Evolutionary conservation across 345 rosid genomes (phyloP), one percentile per base, ranked within the genome.

Genomic region (Hevea brasiliensis): DNA sequence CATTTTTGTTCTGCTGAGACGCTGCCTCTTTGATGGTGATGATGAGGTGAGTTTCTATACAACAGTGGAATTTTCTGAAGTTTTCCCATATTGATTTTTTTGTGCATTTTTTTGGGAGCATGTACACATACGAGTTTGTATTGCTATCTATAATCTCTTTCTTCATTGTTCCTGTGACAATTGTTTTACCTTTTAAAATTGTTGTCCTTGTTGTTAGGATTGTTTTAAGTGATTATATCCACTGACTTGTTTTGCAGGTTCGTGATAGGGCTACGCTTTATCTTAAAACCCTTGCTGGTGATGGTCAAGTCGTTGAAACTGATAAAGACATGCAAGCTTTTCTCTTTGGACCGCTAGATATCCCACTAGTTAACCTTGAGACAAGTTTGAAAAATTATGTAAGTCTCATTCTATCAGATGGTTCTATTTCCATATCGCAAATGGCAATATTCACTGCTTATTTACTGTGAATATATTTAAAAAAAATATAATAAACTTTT

Each of bases 251-350:
- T 32, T 66, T 77, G 41, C 84, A 95, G 99, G 98, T 95, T 71
- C 98, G 98, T 77, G 99, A 95, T 79, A 87, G 99, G 80, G 98
- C 99, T 69, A 95, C 99, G 44, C 87, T 95, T 44, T 95, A 87
- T 86, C 82, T 95, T 69, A 91, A 88, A 73, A 87, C 89, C 48
- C 87, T 95, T 83, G 93, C 89, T 56, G 87, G 84, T 62, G 91
- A 91, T 74, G 92, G 81, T 77, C 66, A 84, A 73, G 88, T 78
- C 58, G 82, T 81, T 75, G 89, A 90, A 81, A 80, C 92, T 76
- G 90, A 84, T 58, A 78, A 84, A 79, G 89, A 80, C 35, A 86
- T 81, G 62, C 91, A 86, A 72, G 88, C 77, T 44, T 92, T 95
- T 78, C 90, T 95, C 55, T 95, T 95, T 79, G 95, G 93, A 62